These are phyloP conservation scores for Sporothrix protearum DNA, from an alignment of 2,329 filamentous ascomycete genomes.

Conservation along the genomic window DNA sequence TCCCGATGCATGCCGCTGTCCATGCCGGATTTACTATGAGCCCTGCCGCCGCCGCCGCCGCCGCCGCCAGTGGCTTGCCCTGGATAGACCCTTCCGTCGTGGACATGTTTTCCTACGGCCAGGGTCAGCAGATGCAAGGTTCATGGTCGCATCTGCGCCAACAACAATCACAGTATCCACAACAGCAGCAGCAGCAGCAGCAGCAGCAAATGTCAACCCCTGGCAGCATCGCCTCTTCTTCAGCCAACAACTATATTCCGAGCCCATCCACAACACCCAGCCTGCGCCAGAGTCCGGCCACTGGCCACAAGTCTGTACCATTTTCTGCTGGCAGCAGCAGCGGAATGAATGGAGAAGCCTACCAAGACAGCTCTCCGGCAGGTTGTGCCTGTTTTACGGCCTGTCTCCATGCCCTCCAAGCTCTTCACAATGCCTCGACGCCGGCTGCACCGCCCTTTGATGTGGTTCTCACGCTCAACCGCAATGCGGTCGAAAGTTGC, in stretches of 20 bases:
- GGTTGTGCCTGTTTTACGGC: constrained; percentile 46
- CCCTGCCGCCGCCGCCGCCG: constrained; percentile 29
- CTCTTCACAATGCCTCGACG: constrained; percentile 42
- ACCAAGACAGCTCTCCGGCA: constrained; percentile 17
- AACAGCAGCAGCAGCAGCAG: constrained; percentile 9
- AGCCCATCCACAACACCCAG: constrained; percentile 41
- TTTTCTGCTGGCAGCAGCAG: background rate
- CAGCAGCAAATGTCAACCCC: constrained; percentile 36
- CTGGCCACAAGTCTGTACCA: constrained; percentile 34
- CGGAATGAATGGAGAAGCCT: constrained; percentile 1
- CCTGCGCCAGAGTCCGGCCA: constrained; percentile 33
- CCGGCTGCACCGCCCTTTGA: constrained; percentile 41
- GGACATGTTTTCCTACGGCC: constrained; percentile 37
- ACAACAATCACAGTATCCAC: background rate
- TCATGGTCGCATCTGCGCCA: no score
- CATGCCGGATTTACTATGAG: constrained; percentile 40
- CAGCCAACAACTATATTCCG: constrained; percentile 38
- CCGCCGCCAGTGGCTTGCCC: background rate
- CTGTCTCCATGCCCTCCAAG: constrained; percentile 47
- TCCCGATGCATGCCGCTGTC: constrained; percentile 34
- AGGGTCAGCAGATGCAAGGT: constrained; percentile 12
- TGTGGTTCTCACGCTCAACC: constrained; percentile 44
- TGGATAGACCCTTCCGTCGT: constrained; percentile 24
- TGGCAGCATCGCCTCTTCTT: constrained; percentile 33
- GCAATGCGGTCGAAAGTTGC: constrained; percentile 49